phyloP scores from a whole-genome alignment of 306 rosid species.

The Lupinus albus region DNA sequence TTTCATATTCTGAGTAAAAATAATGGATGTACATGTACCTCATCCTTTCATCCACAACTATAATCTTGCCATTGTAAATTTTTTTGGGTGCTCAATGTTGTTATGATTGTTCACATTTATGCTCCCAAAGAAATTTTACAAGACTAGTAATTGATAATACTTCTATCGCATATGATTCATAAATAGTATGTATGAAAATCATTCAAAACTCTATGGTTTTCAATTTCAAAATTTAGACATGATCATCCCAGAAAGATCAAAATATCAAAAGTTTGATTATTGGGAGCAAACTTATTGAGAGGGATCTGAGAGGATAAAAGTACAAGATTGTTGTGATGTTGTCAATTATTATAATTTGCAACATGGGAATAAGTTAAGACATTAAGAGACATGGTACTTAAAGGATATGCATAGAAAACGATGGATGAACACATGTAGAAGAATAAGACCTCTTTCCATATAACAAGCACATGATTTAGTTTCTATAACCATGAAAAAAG shows the following conservation, averaged over 20 bases:
- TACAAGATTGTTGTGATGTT: too few relatives aligned
- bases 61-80: constrained; percentile 1
- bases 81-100: neutral
- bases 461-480: constrained; percentile 36
- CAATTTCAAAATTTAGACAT: constrained; percentile 25
- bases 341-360: neutral
- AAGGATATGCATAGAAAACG: constrained; percentile 37
- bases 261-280: too few relatives aligned
- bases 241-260: too few relatives aligned
- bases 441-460: constrained; percentile 21
- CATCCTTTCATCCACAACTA: constrained; percentile 12
- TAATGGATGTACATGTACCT: constrained; percentile 14
- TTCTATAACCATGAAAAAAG: constrained; percentile 38
- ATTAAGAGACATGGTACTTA: constrained; percentile 16
- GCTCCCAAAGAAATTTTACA: constrained; percentile 40
- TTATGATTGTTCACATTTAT: constrained; percentile 32
- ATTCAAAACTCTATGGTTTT: constrained; percentile 6
- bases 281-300: too few relatives aligned
- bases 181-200: constrained; percentile 5
- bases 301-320: too few relatives aligned
- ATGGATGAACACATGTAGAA: constrained; percentile 17
- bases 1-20: constrained; percentile 26
- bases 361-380: neutral
- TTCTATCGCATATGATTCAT: neutral
- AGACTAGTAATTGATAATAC: constrained; percentile 32